phyloP scores from a whole-genome alignment of 2,329 filamentous ascomycete species.

The Penicillium sp. region DNA sequence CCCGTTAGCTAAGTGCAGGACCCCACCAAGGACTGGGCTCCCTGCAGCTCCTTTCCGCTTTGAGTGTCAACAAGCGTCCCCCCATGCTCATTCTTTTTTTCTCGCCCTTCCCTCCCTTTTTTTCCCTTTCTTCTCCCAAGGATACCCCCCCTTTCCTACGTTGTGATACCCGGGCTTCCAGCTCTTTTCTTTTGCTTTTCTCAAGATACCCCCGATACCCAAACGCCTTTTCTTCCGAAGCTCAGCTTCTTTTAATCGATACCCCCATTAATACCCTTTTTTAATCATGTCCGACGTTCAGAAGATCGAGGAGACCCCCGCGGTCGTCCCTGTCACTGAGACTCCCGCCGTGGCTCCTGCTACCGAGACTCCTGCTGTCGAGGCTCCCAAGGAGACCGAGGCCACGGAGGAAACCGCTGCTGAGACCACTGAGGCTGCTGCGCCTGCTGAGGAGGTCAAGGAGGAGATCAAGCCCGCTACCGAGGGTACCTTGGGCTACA shows the following conservation, averaged over 20 bases:
- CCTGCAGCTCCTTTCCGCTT: constrained; percentile 28
- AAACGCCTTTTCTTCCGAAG: constrained; percentile 18
- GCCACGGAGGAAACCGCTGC: constrained; percentile 14
- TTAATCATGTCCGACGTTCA: constrained; percentile 29
- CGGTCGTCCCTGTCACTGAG: constrained; percentile 19
- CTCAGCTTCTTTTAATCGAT: constrained; percentile 25
- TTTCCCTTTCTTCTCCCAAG: constrained; percentile 14
- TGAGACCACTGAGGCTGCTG: constrained; percentile 11
- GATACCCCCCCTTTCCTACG: constrained; percentile 20
- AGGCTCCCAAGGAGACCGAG: constrained; percentile 12
- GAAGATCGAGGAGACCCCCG: constrained; percentile 29
- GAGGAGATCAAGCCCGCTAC: constrained; percentile 66
- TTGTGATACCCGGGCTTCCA: constrained; percentile 27
- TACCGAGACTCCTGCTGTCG: constrained; percentile 7
- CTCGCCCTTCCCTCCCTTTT: constrained; percentile 21
- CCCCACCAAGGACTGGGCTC: constrained; percentile 21
- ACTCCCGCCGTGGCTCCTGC: constrained; percentile 11
- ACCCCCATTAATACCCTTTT: constrained; percentile 24
- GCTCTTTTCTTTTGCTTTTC: constrained; percentile 29
- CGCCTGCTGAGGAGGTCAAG: constrained; percentile 17
- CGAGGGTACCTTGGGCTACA: constrained; percentile 85
- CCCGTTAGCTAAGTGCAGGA: constrained; percentile 18
- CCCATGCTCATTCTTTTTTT: constrained; percentile 20
- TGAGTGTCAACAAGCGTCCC: constrained; percentile 18
- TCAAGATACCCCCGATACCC: constrained; percentile 25